Evolutionary conservation across 352 stramenopile species (phyloP).

Genomic region (Globisporangium nunn): DNA sequence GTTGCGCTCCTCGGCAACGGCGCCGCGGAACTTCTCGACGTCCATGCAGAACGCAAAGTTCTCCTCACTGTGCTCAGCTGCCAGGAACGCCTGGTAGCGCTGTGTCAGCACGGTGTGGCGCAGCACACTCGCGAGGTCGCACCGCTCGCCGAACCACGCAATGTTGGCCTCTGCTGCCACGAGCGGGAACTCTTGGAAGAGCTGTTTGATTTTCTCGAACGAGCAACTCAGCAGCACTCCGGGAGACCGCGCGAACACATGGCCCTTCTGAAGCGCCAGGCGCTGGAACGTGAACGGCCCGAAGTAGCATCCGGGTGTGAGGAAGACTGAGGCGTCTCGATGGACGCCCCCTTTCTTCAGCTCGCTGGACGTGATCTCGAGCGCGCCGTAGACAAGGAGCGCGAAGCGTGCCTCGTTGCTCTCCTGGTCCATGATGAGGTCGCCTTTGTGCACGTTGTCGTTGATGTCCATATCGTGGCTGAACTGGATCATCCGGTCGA

Average conservation of each 20-base stretch:
- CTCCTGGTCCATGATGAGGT: constrained; percentile 48
- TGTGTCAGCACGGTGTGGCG: constrained; percentile 48
- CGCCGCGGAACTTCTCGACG: constrained; percentile 42
- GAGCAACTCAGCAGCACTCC: constrained; percentile 50
- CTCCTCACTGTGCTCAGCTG: constrained; percentile 71
- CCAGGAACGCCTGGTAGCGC: constrained; percentile 56
- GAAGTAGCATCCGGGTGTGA: constrained; percentile 65
- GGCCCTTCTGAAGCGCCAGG: constrained; percentile 39
- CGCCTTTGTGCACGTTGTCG: constrained; percentile 52
- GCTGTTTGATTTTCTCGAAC: constrained; percentile 30
- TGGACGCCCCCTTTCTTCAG: constrained; percentile 18
- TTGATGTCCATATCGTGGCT: constrained; percentile 57
- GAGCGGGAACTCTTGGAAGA: constrained; percentile 52
- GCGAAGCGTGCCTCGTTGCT: constrained; percentile 30
- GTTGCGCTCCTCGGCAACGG: constrained; percentile 20
- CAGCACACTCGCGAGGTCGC: constrained; percentile 56
- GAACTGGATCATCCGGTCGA: constrained; percentile 44
- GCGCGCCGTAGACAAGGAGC: constrained; percentile 60
- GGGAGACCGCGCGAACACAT: constrained; percentile 40
- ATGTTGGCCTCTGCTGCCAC: constrained; percentile 64
- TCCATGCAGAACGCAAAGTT: constrained; percentile 74
- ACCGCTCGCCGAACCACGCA: constrained; percentile 63
- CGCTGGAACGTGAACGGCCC: constrained; percentile 69
- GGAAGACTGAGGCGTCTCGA: constrained; percentile 40
- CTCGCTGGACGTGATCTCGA: constrained; percentile 52